A percentile compares a stretch with the other conserved stretches of the same genome.
phyloP scores from a whole-genome alignment of 148 eudicot species.

The Vaccinium darrowii region DNA sequence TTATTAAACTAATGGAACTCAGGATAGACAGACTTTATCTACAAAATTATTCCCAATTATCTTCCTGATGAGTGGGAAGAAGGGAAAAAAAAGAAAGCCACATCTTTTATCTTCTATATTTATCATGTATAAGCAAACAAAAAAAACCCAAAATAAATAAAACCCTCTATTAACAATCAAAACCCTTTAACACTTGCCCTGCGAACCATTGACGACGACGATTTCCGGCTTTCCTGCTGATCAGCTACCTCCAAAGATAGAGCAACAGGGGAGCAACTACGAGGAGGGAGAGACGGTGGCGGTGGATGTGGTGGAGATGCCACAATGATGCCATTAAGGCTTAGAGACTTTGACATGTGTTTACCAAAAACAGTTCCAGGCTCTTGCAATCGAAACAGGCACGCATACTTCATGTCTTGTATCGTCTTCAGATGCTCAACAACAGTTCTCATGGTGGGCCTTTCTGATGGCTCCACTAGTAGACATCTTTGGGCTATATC shows the following conservation, averaged over 20 bases:
- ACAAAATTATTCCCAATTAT: slow-evolving; percentile 7
- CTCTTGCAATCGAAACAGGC: slow-evolving; percentile 79
- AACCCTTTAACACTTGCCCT: slow-evolving; percentile 82
- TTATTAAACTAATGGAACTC: background rate
- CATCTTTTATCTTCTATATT: slow-evolving; percentile 24
- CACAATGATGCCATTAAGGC: slow-evolving; percentile 33
- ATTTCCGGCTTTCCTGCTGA: slow-evolving; percentile 50
- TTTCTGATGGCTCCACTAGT: slow-evolving; percentile 81
- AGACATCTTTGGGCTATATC: slow-evolving; percentile 85
- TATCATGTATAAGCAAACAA: slow-evolving; percentile 16
- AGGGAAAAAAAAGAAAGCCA: slow-evolving; percentile 7
- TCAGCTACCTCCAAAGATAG: slow-evolving; percentile 50
- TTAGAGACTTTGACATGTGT: slow-evolving; percentile 71
- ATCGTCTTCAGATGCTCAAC: slow-evolving; percentile 61
- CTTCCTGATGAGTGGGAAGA: background rate
- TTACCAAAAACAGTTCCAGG: slow-evolving; percentile 55
- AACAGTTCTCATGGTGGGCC: slow-evolving; percentile 90
- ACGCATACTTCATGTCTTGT: slow-evolving; percentile 74
- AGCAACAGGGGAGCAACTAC: slow-evolving; percentile 47
- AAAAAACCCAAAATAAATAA: slow-evolving; percentile 3
- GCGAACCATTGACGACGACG: slow-evolving; percentile 40
- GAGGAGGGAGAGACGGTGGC: slow-evolving; percentile 50
- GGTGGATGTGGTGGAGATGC: slow-evolving; percentile 42
- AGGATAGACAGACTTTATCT: slow-evolving; percentile 10
- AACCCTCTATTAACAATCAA: slow-evolving; percentile 51